A percentile compares a stretch with the other conserved stretches of the same genome.
Conservation (phyloP, 2,329 filamentous ascomycete species). For the Curvularia sp. region DNA sequence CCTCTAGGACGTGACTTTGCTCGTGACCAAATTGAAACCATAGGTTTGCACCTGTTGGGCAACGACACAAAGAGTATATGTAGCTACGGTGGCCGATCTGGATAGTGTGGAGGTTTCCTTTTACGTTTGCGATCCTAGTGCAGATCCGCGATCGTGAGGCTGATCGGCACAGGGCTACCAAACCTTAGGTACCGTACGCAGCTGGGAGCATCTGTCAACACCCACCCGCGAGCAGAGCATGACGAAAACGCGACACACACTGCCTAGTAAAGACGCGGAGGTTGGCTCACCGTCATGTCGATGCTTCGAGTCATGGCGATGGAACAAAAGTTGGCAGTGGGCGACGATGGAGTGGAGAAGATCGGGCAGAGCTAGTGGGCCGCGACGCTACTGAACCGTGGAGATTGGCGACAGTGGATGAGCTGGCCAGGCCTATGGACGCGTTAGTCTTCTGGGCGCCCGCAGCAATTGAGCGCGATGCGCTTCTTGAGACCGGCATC, state of each 20-base stretch:
- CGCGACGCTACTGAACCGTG: background rate
- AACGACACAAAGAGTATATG: background rate
- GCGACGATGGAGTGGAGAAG: background rate
- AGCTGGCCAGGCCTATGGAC: background rate
- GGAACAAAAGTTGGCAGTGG: background rate
- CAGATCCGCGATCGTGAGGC: constrained; percentile 1
- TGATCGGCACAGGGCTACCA: constrained; percentile 6
- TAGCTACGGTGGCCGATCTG: background rate
- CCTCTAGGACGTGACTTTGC: background rate
- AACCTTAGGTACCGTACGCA: background rate
- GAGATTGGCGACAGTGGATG: background rate
- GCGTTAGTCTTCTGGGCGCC: constrained; percentile 1
- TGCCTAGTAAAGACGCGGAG: background rate
- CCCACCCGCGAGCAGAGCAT: background rate
- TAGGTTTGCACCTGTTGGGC: too few species aligned
- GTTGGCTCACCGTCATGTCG: background rate
- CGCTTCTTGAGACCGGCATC: background rate
- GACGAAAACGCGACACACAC: background rate
- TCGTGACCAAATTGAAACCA: background rate
- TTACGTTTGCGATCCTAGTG: background rate
- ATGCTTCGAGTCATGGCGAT: background rate
- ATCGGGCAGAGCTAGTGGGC: background rate
- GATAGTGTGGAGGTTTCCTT: background rate
- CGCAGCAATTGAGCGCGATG: background rate
- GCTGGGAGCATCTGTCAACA: background rate